A percentile compares a stretch with the other conserved stretches of the same genome.
phyloP scores from a whole-genome alignment of 306 rosid genomes.

The Begonia fuchsioides region DNA sequence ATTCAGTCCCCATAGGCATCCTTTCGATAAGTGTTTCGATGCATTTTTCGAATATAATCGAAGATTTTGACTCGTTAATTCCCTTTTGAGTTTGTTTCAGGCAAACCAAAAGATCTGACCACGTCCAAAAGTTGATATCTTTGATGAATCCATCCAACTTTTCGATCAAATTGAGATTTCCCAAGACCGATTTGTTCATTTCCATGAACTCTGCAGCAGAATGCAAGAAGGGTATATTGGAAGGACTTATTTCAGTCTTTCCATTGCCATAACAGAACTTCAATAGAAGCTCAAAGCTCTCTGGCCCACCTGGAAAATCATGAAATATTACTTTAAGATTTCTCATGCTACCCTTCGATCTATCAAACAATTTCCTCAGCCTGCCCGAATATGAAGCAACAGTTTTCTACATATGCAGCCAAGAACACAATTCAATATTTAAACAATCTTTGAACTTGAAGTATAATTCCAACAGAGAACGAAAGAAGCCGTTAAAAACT shows the following conservation, averaged over 20 bases:
- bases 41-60: slow-evolving; percentile 36
- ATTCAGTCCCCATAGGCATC: slow-evolving; percentile 39
- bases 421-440: slow-evolving; percentile 1
- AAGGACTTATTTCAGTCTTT: slow-evolving; percentile 31
- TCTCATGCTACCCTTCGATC: slow-evolving; percentile 23
- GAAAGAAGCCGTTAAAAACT: no score
- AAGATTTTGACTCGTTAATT: slow-evolving; percentile 13
- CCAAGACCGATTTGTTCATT: slow-evolving; percentile 42
- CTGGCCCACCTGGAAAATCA: slow-evolving; percentile 90
- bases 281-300: slow-evolving; percentile 64
- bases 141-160: slow-evolving; percentile 45
- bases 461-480: no score
- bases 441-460: no score
- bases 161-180: slow-evolving; percentile 31
- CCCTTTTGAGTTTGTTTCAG: slow-evolving; percentile 52
- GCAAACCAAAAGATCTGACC: slow-evolving; percentile 62
- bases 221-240: slow-evolving; percentile 38
- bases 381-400: slow-evolving; percentile 50
- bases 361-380: slow-evolving; percentile 55
- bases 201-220: slow-evolving; percentile 78
- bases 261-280: slow-evolving; percentile 69
- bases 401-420: slow-evolving; percentile 31
- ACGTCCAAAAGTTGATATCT: slow-evolving; percentile 63
- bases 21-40: slow-evolving; percentile 55
- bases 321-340: slow-evolving; percentile 68